A percentile compares a stretch with the other conserved stretches of the same genome.
phyloP scores from a whole-genome alignment of 1,139 yeast genomes.

The Blastobotrys proliferans region DNA sequence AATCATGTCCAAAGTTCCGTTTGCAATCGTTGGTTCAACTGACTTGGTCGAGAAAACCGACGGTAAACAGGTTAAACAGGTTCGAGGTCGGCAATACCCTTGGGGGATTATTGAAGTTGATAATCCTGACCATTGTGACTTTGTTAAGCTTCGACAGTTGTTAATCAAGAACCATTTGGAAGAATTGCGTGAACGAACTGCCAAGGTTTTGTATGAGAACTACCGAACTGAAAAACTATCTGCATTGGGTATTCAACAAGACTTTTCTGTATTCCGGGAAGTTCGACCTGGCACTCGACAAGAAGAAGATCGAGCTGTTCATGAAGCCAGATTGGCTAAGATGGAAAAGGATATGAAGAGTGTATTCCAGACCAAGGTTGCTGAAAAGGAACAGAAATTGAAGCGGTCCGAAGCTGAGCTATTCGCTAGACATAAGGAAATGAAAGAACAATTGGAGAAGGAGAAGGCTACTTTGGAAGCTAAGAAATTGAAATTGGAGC shows the following conservation, averaged over 20 bases:
- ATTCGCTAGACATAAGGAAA: constrained; percentile 91
- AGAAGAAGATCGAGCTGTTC: constrained; percentile 89
- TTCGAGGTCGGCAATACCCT: constrained; percentile 92
- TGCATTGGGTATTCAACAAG: constrained; percentile 88
- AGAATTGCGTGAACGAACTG: constrained; percentile 86
- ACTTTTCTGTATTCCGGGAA: constrained; percentile 83
- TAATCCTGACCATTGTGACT: constrained; percentile 92
- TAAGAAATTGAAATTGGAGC: constrained; percentile 80
- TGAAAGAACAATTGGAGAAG: constrained; percentile 88
- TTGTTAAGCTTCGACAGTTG: constrained; percentile 83
- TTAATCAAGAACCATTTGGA: constrained; percentile 88
- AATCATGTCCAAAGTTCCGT: constrained; percentile 72
- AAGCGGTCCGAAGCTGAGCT: constrained; percentile 97
- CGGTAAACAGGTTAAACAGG: constrained; percentile 66
- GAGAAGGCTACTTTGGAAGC: constrained; percentile 89
- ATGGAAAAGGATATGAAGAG: constrained; percentile 97
- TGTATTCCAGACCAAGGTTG: constrained; percentile 94
- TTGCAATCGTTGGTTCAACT: constrained; percentile 93
- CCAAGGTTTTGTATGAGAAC: constrained; percentile 72
- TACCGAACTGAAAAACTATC: constrained; percentile 82
- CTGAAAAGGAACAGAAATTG: constrained; percentile 94
- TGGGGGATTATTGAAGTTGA: constrained; percentile 98
- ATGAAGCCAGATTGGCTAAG: constrained; percentile 89
- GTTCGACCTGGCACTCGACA: constrained; percentile 91
- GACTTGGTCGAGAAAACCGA: constrained; percentile 65